Base-by-base conservation (phyloP, 2,329 filamentous ascomycete genomes). In the Beauveria australis region DNA sequence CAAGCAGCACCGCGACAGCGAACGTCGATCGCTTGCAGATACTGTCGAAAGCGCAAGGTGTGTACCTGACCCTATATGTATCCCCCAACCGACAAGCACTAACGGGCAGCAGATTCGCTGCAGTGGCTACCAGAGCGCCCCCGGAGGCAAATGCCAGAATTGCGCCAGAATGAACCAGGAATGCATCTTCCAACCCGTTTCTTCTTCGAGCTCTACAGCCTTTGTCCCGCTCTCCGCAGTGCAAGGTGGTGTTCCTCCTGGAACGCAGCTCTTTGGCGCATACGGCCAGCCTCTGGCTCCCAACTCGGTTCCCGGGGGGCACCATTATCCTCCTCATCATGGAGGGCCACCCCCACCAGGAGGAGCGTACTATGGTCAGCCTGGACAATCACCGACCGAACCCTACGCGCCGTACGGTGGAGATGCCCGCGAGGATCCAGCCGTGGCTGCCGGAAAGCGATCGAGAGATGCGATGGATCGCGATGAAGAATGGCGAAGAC, bases 111-210 rank as follows among this genome's bases (percentile, higher is more conserved):
- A 85, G 82, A 85, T 85, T 64, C 81, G 82, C 43, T 85, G 82
- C 73, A 85, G 81, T 63, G 82, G 82, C 30, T 84, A 84, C 64
- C 79, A 82, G 62, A 83, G 81, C 63, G 81, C 80, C 0, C 79
- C 80, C 0, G 82, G 82, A 22, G 82, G 82, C 12, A 83, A 84
- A 64, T 85, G 82, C 65, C 79, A 81, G 59, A 85, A 85, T 65
- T 85, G 82, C 66, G 81, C 82, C 44, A 81, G 83, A 63, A 83
- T 84, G 73, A 82, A 82, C 53, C 83, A 85, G 65, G 82, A 85
- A 63, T 85, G 82, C 62, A 77, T 85, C 16, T 85, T 85, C 62
- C 82, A 85, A 66, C 82, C 82, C 0, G 82, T 85, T 1, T 83
- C 80, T 4, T 81, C 79, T 0, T 79, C 80, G 12, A 78, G 79